phyloP scores from a whole-genome alignment of 2,329 filamentous ascomycete species.

The Curvularia spicifera region DNA sequence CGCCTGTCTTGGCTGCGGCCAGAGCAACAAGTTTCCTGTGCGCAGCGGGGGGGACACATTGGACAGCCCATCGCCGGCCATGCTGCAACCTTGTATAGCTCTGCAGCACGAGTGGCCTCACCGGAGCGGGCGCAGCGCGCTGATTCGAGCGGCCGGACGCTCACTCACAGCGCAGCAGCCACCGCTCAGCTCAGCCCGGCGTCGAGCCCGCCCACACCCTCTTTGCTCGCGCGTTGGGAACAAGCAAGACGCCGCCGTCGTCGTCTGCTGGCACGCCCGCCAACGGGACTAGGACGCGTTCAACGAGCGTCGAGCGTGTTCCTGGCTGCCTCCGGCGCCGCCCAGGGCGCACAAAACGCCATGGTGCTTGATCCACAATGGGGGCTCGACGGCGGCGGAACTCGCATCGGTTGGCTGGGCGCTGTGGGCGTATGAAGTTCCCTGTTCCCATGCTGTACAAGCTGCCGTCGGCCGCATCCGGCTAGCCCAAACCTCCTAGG shows the following conservation, averaged over 20 bases:
- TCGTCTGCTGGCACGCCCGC: no score
- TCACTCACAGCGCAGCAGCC: conserved; percentile 25
- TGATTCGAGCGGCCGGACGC: conserved; percentile 41
- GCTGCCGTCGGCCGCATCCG: conserved; percentile 28
- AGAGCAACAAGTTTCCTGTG: conserved; percentile 41
- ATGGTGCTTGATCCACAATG: conserved; percentile 32
- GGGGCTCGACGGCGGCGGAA: conserved; percentile 21
- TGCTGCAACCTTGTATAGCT: conserved; percentile 45
- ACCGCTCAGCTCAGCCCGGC: conserved; percentile 24
- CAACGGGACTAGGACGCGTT: conserved; percentile 36
- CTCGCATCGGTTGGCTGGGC: conserved; percentile 23
- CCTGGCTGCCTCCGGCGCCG: conserved; percentile 30
- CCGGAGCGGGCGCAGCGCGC: conserved; percentile 31
- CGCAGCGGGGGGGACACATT: conserved; percentile 23
- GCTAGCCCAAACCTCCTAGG: conserved; percentile 37
- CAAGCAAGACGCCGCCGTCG: conserved; percentile 4
- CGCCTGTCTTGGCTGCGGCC: conserved; percentile 30
- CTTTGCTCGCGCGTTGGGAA: conserved; percentile 5
- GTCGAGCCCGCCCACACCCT: neutral
- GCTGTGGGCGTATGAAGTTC: conserved; percentile 23
- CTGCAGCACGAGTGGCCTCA: conserved; percentile 45
- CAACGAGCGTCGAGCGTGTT: conserved; percentile 36
- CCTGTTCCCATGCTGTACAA: conserved; percentile 43
- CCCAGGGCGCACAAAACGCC: conserved; percentile 33
- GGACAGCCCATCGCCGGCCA: conserved; percentile 36